Evolutionary conservation across 2,329 filamentous ascomycete genomes (phyloP), one percentile per base, ranked within the genome.

Genomic region (Sporothrix protearum): DNA sequence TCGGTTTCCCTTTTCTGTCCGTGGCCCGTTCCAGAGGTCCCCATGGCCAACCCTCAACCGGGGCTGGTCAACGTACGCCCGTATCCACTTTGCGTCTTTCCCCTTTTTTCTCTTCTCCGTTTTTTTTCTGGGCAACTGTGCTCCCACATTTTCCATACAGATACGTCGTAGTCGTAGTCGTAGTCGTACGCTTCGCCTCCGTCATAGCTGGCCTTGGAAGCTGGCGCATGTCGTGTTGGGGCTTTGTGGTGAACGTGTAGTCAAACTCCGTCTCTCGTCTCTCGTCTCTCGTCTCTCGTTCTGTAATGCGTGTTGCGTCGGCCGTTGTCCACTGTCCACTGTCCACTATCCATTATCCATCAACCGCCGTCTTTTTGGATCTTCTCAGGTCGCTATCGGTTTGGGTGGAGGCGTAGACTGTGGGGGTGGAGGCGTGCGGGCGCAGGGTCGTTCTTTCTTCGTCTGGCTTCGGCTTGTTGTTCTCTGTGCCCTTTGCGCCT

Each of bases 81-180:
- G 59, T 57, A 45, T 64, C 59, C 59, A 63, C 59, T 33, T 57
- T 30, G 53, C 14, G 7, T 57, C 59, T 25, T 63, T 28, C 59
- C 59, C 59, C 36, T 45, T 45, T 45, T 14, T 45, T 45, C 28
- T 14, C 28, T 8, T 64, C n/a, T 19, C n/a, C 36, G n/a, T 42
- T 42, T n/a, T 28, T 42, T n/a, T 42, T 19, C 22, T 53, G 25
- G 49, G 49, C 49, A 53, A 22, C n/a, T 22, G 49, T 53, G n/a
- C 49, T 53, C 49, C 49, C n/a, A n/a, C n/a, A n/a, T n/a, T n/a
- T n/a, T n/a, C n/a, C n/a, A n/a, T n/a, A n/a, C n/a, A n/a, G n/a
- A n/a, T n/a, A n/a, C n/a, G n/a, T n/a, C n/a, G n/a, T n/a, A n/a
- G n/a, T n/a, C n/a, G n/a, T n/a, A n/a, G n/a, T n/a, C n/a, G 28